phyloP scores from a whole-genome alignment of 345 rosid genomes.

The Salix dunnii region DNA sequence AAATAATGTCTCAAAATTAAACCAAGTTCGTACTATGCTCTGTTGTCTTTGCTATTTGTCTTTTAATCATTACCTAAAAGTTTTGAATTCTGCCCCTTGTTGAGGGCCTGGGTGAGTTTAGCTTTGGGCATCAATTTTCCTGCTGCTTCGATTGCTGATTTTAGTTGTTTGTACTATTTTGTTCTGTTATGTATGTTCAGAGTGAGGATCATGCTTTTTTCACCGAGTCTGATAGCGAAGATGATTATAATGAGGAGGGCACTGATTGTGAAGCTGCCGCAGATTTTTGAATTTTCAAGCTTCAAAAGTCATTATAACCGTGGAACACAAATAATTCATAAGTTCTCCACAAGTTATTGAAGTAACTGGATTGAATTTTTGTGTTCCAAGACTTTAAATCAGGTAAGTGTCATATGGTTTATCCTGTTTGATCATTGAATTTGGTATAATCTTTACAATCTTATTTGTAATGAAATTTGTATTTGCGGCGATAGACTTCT shows the following conservation, averaged over 20 bases:
- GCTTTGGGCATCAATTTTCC: too few species aligned
- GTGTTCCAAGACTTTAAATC: slow-evolving; percentile 1
- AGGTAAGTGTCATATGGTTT: slow-evolving; percentile 18
- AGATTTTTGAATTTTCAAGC: slow-evolving; percentile 34
- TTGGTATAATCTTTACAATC: background rate
- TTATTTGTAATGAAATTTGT: background rate
- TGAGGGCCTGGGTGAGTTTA: background rate
- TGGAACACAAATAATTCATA: slow-evolving; percentile 12
- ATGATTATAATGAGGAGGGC: slow-evolving; percentile 29
- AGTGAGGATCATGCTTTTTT: slow-evolving; percentile 43
- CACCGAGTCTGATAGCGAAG: slow-evolving; percentile 24
- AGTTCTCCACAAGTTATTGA: background rate
- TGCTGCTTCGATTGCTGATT: too few species aligned
- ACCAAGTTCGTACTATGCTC: slow-evolving; percentile 27
- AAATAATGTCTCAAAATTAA: slow-evolving; percentile 30
- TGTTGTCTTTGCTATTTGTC: background rate
- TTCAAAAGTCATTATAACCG: slow-evolving; percentile 30
- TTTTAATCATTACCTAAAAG: background rate
- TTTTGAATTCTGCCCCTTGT: background rate
- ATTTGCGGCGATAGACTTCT: too few species aligned
- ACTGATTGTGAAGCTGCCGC: slow-evolving; percentile 40
- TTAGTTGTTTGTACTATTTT: slow-evolving; percentile 13
- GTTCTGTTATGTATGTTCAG: slow-evolving; percentile 32
- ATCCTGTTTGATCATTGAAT: background rate
- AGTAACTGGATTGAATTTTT: background rate